These are phyloP conservation scores for Phallus indusiatus DNA, from an alignment of 768 basidiomycete species.

Conservation along the genomic window DNA sequence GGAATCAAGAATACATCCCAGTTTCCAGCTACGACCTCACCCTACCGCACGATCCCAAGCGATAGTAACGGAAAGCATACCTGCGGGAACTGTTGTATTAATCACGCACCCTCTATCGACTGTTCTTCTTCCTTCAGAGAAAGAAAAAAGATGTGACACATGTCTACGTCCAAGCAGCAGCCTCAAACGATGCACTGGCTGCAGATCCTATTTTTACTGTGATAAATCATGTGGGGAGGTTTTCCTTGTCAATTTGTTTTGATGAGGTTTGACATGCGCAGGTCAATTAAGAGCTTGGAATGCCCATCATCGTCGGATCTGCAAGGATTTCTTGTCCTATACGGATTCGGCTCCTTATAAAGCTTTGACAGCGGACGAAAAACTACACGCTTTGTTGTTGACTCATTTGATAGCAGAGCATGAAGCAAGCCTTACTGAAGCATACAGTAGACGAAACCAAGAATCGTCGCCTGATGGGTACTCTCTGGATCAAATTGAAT, in stretches of 20 bases:
- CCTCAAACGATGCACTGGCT: constrained; percentile 55
- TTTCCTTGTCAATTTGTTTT: neutral
- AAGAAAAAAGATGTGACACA: constrained; percentile 56
- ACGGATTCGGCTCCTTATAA: constrained; percentile 37
- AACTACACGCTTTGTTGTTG: constrained; percentile 53
- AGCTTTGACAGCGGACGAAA: constrained; percentile 41
- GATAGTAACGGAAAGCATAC: constrained; percentile 29
- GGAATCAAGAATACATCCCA: neutral
- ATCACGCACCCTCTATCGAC: constrained; percentile 35
- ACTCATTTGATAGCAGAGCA: constrained; percentile 48
- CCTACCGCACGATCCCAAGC: constrained; percentile 42
- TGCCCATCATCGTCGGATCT: constrained; percentile 55
- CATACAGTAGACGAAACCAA: neutral
- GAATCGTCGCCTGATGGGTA: neutral
- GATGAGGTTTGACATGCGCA: constrained; percentile 19
- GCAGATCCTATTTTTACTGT: constrained; percentile 70
- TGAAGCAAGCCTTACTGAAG: neutral
- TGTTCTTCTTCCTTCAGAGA: constrained; percentile 44
- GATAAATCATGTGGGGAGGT: constrained; percentile 43
- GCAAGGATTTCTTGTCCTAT: constrained; percentile 45
- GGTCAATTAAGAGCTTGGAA: constrained; percentile 68
- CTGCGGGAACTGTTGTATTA: constrained; percentile 42
- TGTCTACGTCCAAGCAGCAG: constrained; percentile 35
- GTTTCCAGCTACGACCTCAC: constrained; percentile 33
- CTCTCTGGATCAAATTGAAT: constrained; percentile 20